A percentile compares a stretch with the other conserved stretches of the same genome.
Conservation (phyloP, 805 yeast species). For the Cyberlindnera saturnus region DNA sequence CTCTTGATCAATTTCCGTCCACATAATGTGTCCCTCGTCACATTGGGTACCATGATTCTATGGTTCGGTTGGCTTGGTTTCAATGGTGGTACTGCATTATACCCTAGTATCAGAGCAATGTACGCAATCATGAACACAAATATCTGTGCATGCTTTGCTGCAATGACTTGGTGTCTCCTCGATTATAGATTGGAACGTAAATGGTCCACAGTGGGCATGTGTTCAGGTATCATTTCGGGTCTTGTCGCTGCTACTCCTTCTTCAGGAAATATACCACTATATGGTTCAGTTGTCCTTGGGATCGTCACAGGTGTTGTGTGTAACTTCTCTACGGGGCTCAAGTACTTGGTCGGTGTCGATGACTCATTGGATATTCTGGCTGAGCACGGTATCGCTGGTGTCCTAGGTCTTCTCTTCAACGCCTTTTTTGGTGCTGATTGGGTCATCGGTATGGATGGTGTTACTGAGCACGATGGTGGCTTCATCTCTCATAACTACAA, state of each 20-base stretch:
- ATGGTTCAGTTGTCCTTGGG: slow-evolving; percentile 87
- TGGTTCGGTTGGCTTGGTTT: slow-evolving; percentile 97
- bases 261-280: slow-evolving; percentile 83
- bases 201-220: slow-evolving; percentile 91
- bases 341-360: slow-evolving; percentile 75
- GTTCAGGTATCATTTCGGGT: slow-evolving; percentile 95
- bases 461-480: slow-evolving; percentile 81
- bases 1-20: slow-evolving; percentile 86
- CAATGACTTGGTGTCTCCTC: slow-evolving; percentile 83
- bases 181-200: slow-evolving; percentile 85
- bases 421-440: slow-evolving; percentile 83
- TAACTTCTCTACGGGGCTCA: slow-evolving; percentile 84
- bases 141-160: slow-evolving; percentile 84
- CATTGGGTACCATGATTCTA: slow-evolving; percentile 78
- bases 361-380: slow-evolving; percentile 94
- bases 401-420: slow-evolving; percentile 83
- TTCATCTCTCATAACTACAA: slow-evolving; percentile 89
- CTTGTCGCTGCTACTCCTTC: slow-evolving; percentile 96
- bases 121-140: slow-evolving; percentile 92
- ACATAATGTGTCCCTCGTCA: slow-evolving; percentile 87
- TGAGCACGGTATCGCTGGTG: slow-evolving; percentile 98
- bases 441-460: slow-evolving; percentile 88
- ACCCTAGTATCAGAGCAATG: slow-evolving; percentile 77
- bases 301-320: slow-evolving; percentile 75
- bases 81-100: slow-evolving; percentile 84